Evolutionary conservation across 768 basidiomycete species (phyloP).

Genomic region (Boletellus ananas): DNA sequence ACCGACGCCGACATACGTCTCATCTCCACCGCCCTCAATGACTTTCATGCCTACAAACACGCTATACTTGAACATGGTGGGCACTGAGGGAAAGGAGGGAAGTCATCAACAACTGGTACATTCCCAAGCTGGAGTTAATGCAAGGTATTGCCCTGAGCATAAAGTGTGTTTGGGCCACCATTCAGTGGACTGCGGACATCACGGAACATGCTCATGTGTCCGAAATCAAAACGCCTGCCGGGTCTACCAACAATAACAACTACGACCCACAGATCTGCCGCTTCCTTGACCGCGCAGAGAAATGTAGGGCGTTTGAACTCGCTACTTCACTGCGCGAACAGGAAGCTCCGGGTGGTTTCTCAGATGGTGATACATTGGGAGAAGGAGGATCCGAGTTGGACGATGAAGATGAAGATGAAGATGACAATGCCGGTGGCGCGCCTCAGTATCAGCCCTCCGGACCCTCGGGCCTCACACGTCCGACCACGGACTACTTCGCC

Average conservation of each 20-base stretch:
- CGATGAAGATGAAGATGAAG: background rate
- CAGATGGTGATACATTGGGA: no score
- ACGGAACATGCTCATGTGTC: background rate
- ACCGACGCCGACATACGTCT: slow-evolving; percentile 18
- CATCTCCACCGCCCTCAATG: slow-evolving; percentile 9
- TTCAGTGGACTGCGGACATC: background rate
- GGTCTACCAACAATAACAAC: slow-evolving; percentile 29
- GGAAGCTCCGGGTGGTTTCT: no score
- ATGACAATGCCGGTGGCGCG: no score
- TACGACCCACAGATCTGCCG: slow-evolving; percentile 35
- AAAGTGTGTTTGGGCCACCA: background rate
- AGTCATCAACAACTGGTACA: slow-evolving; percentile 34
- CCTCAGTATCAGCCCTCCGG: no score
- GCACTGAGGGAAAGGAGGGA: slow-evolving; percentile 14
- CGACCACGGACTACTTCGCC: no score
- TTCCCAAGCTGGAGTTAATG: slow-evolving; percentile 32
- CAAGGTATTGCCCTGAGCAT: background rate
- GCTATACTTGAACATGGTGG: slow-evolving; percentile 30
- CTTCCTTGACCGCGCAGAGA: slow-evolving; percentile 12
- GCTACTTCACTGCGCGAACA: background rate
- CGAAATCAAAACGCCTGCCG: slow-evolving; percentile 30
- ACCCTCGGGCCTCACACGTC: no score
- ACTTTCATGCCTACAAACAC: slow-evolving; percentile 37
- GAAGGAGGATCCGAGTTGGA: no score
- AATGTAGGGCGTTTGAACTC: background rate